phyloP scores from a whole-genome alignment of 305 asterid species.

The Stenogyne calaminthoides region DNA sequence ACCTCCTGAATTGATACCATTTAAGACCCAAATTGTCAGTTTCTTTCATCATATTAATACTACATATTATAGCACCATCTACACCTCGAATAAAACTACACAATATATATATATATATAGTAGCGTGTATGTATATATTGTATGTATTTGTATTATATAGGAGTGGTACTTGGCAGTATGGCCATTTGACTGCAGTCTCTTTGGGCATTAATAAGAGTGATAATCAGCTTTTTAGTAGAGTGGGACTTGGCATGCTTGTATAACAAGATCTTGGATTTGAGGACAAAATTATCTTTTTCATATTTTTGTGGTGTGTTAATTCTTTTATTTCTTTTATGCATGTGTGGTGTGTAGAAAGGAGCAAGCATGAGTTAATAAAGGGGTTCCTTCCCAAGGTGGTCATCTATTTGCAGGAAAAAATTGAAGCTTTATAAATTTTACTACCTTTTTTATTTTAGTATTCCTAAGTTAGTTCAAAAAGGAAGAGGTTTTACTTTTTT shows the following conservation, averaged over 20 bases:
- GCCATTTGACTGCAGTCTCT: conserved; percentile 27
- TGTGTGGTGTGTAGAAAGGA: neutral
- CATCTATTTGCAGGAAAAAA: conserved; percentile 16
- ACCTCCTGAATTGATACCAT: neutral
- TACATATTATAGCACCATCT: neutral
- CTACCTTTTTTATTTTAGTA: neutral
- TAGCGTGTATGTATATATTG: too few relatives aligned
- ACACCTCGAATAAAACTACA: neutral
- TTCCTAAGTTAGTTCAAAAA: neutral
- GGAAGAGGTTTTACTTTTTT: too few relatives aligned
- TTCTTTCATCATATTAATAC: neutral
- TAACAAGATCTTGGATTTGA: conserved; percentile 30
- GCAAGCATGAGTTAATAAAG: conserved; percentile 33
- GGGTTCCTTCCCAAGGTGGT: conserved; percentile 34
- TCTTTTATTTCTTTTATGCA: neutral
- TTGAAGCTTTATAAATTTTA: neutral
- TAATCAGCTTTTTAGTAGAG: conserved; percentile 16
- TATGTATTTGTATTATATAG: neutral
- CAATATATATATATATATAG: neutral
- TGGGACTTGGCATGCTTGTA: conserved; percentile 40
- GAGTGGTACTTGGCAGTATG: neutral
- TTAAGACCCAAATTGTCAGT: conserved; percentile 1
- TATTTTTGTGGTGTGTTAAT: neutral
- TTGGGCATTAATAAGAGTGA: conserved; percentile 21
- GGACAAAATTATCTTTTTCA: conserved; percentile 8